phyloP scores from a whole-genome alignment of 148 eudicot species.

The Cornus kousa region DNA sequence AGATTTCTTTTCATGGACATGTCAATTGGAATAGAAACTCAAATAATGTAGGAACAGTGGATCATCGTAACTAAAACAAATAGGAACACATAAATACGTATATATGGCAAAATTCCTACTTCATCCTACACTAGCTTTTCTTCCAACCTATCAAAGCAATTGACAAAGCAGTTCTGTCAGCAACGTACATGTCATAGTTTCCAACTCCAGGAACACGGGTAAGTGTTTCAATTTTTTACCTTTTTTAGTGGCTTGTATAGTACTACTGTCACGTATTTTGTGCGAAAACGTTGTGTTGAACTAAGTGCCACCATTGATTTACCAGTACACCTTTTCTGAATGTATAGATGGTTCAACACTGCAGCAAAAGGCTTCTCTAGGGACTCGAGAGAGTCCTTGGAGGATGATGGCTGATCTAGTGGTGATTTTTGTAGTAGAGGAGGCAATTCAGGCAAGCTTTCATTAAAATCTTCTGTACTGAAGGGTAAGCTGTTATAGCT shows the following conservation, averaged over 20 bases:
- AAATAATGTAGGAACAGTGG: not conserved
- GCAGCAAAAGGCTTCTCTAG: slow-evolving; percentile 45
- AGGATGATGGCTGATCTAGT: slow-evolving; percentile 40
- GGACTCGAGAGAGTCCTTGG: slow-evolving; percentile 21
- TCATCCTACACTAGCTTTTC: not conserved
- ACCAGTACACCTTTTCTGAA: slow-evolving; percentile 47
- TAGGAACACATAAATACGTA: not conserved
- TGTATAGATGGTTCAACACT: slow-evolving; percentile 61
- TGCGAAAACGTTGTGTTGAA: slow-evolving; percentile 56
- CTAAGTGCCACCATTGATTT: slow-evolving; percentile 54
- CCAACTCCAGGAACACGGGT: not conserved
- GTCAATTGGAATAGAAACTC: not conserved
- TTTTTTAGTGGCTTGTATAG: slow-evolving; percentile 54
- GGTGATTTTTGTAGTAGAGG: slow-evolving; percentile 50
- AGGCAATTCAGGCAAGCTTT: slow-evolving; percentile 56
- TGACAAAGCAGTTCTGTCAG: not conserved
- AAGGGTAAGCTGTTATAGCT: slow-evolving; percentile 49
- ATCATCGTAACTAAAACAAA: slow-evolving; percentile 13
- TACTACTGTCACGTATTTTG: slow-evolving; percentile 58
- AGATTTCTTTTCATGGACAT: slow-evolving; percentile 7
- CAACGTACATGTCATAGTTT: not conserved
- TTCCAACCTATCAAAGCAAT: slow-evolving; percentile 2
- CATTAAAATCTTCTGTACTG: slow-evolving; percentile 43
- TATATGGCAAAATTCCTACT: not conserved
- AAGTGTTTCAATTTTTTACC: slow-evolving; percentile 13